These are phyloP conservation scores for Ilex aquifolium DNA, from an alignment of 257 asterid genomes.

Conservation along the genomic window DNA sequence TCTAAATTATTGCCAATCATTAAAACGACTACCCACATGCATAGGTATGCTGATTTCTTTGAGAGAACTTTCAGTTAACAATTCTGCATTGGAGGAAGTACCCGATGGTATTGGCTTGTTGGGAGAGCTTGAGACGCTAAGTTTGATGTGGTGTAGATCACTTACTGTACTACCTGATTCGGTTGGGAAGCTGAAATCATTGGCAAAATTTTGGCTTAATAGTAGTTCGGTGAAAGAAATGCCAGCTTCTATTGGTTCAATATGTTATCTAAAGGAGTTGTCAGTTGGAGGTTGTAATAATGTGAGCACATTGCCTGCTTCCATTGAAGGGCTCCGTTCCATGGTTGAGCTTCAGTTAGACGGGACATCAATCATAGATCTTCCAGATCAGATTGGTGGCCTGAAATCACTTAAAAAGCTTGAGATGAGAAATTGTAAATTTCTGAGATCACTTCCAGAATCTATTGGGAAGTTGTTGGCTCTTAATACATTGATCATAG, in stretches of 20 bases:
- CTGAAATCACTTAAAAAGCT: constrained; percentile 23
- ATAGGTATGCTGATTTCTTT: constrained; percentile 24
- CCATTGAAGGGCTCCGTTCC: constrained; percentile 13
- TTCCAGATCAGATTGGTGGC: constrained; percentile 20
- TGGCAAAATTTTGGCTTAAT: constrained; percentile 14
- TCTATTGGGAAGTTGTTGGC: constrained; percentile 22
- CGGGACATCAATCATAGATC: constrained; percentile 3
- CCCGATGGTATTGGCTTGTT: constrained; percentile 21
- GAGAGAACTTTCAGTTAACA: constrained; percentile 15
- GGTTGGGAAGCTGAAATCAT: constrained; percentile 25
- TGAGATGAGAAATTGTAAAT: constrained; percentile 20
- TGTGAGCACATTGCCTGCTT: constrained; percentile 15
- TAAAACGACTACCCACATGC: constrained; percentile 17
- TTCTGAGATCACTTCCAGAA: constrained; percentile 19
- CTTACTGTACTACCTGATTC: constrained; percentile 20
- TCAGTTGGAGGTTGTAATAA: constrained; percentile 13
- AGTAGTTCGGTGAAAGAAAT: constrained; percentile 14
- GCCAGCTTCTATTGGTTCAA: constrained; percentile 23
- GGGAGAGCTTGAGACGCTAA: constrained; percentile 18
- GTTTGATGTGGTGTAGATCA: constrained; percentile 19
- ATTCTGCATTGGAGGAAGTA: constrained; percentile 18
- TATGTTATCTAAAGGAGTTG: constrained; percentile 19
- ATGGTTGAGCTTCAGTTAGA: constrained; percentile 19
- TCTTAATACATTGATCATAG: constrained; percentile 16
- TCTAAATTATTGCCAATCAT: constrained; percentile 14